phyloP scores from a whole-genome alignment of 2,329 filamentous ascomycete genomes.

The Cladophialophora psammophila region DNA sequence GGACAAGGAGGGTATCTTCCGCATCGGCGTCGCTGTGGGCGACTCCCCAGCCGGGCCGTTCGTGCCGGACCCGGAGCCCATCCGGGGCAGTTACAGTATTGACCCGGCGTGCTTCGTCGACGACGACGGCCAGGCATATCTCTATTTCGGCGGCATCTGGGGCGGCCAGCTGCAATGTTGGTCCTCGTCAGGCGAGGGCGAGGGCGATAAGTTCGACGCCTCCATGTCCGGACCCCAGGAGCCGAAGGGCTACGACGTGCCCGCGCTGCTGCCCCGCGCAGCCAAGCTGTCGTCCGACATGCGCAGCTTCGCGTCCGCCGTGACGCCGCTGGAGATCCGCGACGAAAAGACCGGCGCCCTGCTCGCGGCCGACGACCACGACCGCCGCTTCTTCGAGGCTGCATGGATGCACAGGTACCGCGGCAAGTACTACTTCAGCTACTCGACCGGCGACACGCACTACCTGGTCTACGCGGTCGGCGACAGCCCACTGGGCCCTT shows the following conservation, averaged over 20 bases:
- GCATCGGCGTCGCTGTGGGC: slow-evolving; percentile 74
- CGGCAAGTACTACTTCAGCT: slow-evolving; percentile 76
- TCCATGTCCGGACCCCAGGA: slow-evolving; percentile 65
- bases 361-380: slow-evolving; percentile 72
- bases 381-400: slow-evolving; percentile 79
- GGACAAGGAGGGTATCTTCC: slow-evolving; percentile 73
- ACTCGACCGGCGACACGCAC: slow-evolving; percentile 80
- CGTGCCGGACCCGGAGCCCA: slow-evolving; percentile 67
- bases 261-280: slow-evolving; percentile 71
- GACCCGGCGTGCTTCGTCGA: slow-evolving; percentile 80
- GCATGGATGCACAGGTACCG: slow-evolving; percentile 79
- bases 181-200: slow-evolving; percentile 36
- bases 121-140: slow-evolving; percentile 67
- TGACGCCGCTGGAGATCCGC: slow-evolving; percentile 69
- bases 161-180: slow-evolving; percentile 83
- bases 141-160: slow-evolving; percentile 83
- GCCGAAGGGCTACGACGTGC: slow-evolving; percentile 62
- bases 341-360: slow-evolving; percentile 67
- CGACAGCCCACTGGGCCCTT: slow-evolving; percentile 71
- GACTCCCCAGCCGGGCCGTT: slow-evolving; percentile 74
- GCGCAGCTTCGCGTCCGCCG: slow-evolving; percentile 63
- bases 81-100: slow-evolving; percentile 75
- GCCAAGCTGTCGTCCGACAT: slow-evolving; percentile 71
- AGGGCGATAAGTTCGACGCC: slow-evolving; percentile 58
- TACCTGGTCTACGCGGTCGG: slow-evolving; percentile 74